These are phyloP conservation scores for Lasiosphaeria hispida DNA, from an alignment of 495 filamentous ascomycete genomes.

Conservation along the genomic window DNA sequence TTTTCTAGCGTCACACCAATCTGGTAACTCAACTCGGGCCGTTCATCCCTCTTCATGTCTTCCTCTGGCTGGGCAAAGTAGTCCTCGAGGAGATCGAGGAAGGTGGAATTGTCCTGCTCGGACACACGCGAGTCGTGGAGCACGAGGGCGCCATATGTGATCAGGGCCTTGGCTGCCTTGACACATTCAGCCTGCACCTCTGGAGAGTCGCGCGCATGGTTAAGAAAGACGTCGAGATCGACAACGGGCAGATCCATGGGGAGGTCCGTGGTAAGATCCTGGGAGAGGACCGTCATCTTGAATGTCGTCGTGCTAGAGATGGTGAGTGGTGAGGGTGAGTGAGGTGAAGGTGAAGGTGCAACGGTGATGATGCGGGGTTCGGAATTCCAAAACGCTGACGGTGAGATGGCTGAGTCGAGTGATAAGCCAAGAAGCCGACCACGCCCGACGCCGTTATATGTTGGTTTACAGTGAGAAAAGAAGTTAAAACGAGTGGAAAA, in stretches of 20 bases:
- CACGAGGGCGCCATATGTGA: slow-evolving; percentile 49
- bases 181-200: slow-evolving; percentile 44
- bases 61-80: slow-evolving; percentile 51
- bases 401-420: no score
- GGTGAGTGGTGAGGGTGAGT: not conserved
- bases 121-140: slow-evolving; percentile 52
- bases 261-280: slow-evolving; percentile 16
- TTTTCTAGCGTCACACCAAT: slow-evolving; percentile 54
- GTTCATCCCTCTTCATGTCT: slow-evolving; percentile 41
- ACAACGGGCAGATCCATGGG: slow-evolving; percentile 53
- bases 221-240: slow-evolving; percentile 49
- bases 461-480: not conserved
- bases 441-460: not conserved
- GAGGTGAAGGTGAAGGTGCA: not conserved
- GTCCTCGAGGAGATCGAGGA: slow-evolving; percentile 53
- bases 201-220: slow-evolving; percentile 30
- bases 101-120: slow-evolving; percentile 46
- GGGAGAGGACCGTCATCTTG: not conserved
- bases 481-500: not conserved
- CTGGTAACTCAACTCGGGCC: slow-evolving; percentile 50
- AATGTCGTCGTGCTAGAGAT: not conserved
- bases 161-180: slow-evolving; percentile 44
- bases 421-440: no score
- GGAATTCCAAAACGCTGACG: no score
- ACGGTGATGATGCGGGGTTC: no score